phyloP scores from a whole-genome alignment of 2,329 filamentous ascomycete species.

The Arthrobotrys iridis region DNA sequence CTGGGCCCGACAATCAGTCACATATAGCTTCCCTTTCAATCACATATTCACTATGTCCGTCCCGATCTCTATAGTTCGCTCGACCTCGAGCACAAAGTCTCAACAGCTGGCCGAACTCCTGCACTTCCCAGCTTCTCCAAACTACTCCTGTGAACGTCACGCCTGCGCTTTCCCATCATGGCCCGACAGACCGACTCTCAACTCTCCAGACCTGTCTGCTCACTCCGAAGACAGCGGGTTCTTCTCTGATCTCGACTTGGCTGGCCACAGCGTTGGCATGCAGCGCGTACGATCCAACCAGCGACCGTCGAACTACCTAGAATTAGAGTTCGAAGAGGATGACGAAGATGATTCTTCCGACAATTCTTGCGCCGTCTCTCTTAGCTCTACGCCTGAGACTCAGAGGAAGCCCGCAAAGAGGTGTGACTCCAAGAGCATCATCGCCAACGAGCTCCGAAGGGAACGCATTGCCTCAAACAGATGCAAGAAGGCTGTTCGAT shows the following conservation, averaged over 20 bases:
- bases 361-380: slow-evolving; percentile 46
- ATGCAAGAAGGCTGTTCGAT: slow-evolving; percentile 53
- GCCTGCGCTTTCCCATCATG: slow-evolving; percentile 54
- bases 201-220: slow-evolving; percentile 50
- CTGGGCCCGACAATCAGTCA: slow-evolving; percentile 26
- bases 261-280: slow-evolving; percentile 50
- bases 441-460: slow-evolving; percentile 50
- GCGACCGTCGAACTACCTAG: slow-evolving; percentile 53
- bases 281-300: slow-evolving; percentile 42
- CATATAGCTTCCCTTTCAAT: neutral
- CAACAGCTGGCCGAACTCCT: slow-evolving; percentile 50
- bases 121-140: slow-evolving; percentile 51
- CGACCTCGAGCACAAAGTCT: slow-evolving; percentile 53
- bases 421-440: slow-evolving; percentile 53
- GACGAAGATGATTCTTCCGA: slow-evolving; percentile 51
- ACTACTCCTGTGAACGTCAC: slow-evolving; percentile 52
- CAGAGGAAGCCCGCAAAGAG: slow-evolving; percentile 51
- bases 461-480: slow-evolving; percentile 45
- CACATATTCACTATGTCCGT: slow-evolving; percentile 50
- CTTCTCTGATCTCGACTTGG: slow-evolving; percentile 53
- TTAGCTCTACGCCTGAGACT: slow-evolving; percentile 46
- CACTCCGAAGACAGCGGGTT: slow-evolving; percentile 51
- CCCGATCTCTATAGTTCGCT: slow-evolving; percentile 52
- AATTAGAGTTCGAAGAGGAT: slow-evolving; percentile 53
- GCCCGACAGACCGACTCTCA: slow-evolving; percentile 53